Evolutionary conservation across 129 eudicot genomes (phyloP).

Genomic region (Flaveria ramosissima): DNA sequence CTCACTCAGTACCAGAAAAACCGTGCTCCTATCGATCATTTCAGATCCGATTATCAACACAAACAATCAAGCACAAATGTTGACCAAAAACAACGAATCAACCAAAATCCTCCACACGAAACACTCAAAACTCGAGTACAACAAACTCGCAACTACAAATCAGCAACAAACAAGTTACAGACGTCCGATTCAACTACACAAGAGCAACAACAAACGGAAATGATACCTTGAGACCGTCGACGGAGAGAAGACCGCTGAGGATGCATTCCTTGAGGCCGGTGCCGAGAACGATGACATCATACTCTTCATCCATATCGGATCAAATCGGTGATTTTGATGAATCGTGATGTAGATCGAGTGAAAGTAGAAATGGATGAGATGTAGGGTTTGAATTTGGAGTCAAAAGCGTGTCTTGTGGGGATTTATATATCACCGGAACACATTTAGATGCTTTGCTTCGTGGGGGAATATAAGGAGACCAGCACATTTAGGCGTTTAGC

Average conservation of each 20-base stretch:
- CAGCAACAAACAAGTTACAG: neutral
- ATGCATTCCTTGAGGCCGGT: conserved; percentile 95
- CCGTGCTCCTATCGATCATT: conserved; percentile 8
- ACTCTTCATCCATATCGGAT: conserved; percentile 80
- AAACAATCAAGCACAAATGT: conserved; percentile 1
- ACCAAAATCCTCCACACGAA: neutral
- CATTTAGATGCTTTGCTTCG: conserved; percentile 38
- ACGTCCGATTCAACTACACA: neutral
- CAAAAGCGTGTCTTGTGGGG: conserved; percentile 37
- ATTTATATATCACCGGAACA: conserved; percentile 28
- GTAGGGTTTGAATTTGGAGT: conserved; percentile 37
- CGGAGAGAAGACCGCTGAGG: conserved; percentile 94
- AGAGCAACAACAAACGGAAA: neutral
- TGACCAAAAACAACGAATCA: conserved; percentile 25
- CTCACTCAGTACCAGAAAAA: neutral
- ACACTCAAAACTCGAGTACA: neutral
- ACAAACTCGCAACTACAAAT: conserved; percentile 5
- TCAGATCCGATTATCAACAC: conserved; percentile 22
- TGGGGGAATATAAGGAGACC: conserved; percentile 27
- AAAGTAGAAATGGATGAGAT: conserved; percentile 22
- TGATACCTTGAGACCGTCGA: conserved; percentile 83
- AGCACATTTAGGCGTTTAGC: neutral
- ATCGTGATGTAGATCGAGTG: conserved; percentile 27
- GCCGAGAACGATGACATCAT: conserved; percentile 81
- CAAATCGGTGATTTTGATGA: conserved; percentile 18